Evolutionary conservation across 306 rosid genomes (phyloP).

Genomic region (Elaeagnus macrophylla): DNA sequence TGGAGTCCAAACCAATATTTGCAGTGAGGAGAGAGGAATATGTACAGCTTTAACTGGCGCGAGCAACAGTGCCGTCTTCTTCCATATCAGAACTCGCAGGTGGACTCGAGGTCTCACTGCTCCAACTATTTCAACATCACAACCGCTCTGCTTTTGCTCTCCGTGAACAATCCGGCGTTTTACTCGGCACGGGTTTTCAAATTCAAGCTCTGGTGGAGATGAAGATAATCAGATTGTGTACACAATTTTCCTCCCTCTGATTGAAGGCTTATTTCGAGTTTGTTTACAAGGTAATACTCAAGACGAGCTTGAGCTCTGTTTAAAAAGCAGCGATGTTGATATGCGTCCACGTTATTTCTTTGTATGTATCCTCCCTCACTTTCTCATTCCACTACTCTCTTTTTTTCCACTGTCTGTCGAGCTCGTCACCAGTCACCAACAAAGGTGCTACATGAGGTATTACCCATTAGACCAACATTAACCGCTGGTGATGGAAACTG

Average conservation of each 20-base stretch:
- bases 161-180: constrained; percentile 51
- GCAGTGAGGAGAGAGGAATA: constrained; percentile 6
- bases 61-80: constrained; percentile 13
- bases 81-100: constrained; percentile 28
- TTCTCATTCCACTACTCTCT: too few relatives aligned
- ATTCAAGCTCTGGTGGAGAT: too few relatives aligned
- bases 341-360: too few relatives aligned
- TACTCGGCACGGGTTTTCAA: too few relatives aligned
- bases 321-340: constrained; percentile 64
- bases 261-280: constrained; percentile 87
- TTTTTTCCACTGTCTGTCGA: too few relatives aligned
- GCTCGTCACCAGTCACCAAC: too few relatives aligned
- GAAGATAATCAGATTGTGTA: constrained; percentile 48
- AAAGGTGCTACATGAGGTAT: too few relatives aligned
- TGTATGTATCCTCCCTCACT: too few relatives aligned
- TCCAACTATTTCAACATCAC: constrained; percentile 39
- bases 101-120: constrained; percentile 48
- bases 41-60: constrained; percentile 19
- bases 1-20: too few relatives aligned
- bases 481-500: too few relatives aligned
- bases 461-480: too few relatives aligned
- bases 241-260: constrained; percentile 87
- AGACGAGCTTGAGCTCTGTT: constrained; percentile 74
- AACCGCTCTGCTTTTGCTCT: constrained; percentile 39
- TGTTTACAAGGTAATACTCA: constrained; percentile 85